Conservation (phyloP, 208 protist genomes). For the Acanthamoeba royreba region DNA sequence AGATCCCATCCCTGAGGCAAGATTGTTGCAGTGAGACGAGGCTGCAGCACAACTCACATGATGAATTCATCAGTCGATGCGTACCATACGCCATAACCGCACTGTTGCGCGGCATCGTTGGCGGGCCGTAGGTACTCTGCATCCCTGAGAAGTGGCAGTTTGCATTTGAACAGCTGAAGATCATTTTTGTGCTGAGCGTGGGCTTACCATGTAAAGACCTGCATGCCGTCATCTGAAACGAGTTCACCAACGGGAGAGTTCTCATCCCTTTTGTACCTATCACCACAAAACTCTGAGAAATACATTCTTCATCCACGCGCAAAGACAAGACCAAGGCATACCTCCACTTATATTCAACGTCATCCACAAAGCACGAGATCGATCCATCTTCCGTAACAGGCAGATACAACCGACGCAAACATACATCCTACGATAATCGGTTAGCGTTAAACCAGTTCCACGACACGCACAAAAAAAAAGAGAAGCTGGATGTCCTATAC, state of each 20-base stretch:
- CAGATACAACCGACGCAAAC: background rate
- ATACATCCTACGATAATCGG: background rate
- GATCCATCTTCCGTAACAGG: background rate
- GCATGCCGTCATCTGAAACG: background rate
- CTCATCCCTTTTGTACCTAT: background rate
- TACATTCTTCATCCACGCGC: too few relatives aligned
- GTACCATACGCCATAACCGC: background rate
- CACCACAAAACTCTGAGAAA: too few relatives aligned
- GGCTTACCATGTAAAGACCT: background rate
- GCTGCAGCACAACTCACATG: too few relatives aligned
- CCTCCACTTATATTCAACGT: background rate
- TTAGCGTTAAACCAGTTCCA: background rate
- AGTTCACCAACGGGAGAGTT: background rate
- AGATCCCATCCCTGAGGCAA: background rate
- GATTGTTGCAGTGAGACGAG: too few relatives aligned
- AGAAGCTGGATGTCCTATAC: background rate
- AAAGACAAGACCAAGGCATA: too few relatives aligned
- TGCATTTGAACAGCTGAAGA: background rate
- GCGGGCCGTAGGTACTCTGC: background rate
- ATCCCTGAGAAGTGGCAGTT: background rate
- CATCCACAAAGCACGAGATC: background rate
- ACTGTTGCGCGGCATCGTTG: background rate
- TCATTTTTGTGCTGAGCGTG: too few relatives aligned
- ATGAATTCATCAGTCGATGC: too few relatives aligned
- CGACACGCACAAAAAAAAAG: background rate